Percentiles rank a stretch among this genome's conserved stretches.
Conservation (phyloP, 768 basidiomycete genomes). For the Mycena albidolilacea region DNA sequence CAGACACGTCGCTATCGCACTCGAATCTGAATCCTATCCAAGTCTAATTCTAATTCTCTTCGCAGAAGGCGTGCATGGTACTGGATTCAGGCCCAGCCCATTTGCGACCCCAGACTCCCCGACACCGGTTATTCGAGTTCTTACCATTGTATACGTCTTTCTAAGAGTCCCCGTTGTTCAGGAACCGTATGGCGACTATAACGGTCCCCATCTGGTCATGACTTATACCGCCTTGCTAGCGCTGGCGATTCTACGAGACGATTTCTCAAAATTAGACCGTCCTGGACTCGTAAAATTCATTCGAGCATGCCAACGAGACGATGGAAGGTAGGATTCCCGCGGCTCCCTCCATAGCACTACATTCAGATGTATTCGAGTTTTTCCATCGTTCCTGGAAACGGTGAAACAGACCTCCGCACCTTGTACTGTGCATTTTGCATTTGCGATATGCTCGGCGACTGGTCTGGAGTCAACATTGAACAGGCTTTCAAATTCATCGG, state of each 20-base stretch:
- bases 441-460: conserved; percentile 83
- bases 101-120: conserved; percentile 68
- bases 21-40: background rate
- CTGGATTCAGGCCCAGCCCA: conserved; percentile 83
- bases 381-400: conserved; percentile 74
- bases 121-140: conserved; percentile 34
- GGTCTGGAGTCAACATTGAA: conserved; percentile 78
- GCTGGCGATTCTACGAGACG: conserved; percentile 90
- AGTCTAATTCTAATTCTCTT: conserved; percentile 24
- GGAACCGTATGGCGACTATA: conserved; percentile 63
- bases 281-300: conserved; percentile 78
- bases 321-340: conserved; percentile 80
- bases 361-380: conserved; percentile 63
- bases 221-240: conserved; percentile 92
- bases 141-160: conserved; percentile 8
- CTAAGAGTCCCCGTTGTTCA: conserved; percentile 33
- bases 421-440: conserved; percentile 92
- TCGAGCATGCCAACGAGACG: conserved; percentile 77
- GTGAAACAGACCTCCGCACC: conserved; percentile 86
- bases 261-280: conserved; percentile 80
- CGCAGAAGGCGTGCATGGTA: conserved; percentile 70
- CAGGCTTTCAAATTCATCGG: conserved; percentile 75
- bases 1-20: conserved; percentile 67
- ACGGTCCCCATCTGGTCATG: conserved; percentile 90
- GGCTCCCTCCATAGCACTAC: background rate